A percentile compares a stretch with the other conserved stretches of the same genome.
These are phyloP conservation scores for Powellomyces hirtus DNA, from an alignment of 192 early-diverging fungal species.

Conservation along the genomic window DNA sequence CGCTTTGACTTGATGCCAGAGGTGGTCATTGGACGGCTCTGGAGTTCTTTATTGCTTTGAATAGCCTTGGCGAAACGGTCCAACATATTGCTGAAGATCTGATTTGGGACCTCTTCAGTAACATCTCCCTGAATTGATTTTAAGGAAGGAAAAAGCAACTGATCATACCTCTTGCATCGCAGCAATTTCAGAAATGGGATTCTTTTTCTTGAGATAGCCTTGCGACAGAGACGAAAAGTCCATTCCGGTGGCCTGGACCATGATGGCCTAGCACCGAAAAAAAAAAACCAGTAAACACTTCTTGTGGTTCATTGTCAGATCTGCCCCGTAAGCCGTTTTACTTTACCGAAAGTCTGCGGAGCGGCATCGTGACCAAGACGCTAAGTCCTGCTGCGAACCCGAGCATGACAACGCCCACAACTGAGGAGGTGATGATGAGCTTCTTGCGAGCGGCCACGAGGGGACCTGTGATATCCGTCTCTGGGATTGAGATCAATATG, in stretches of 20 bases:
- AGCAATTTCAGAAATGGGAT: neutral
- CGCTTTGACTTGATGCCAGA: too few species aligned
- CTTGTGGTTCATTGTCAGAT: neutral
- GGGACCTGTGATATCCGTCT: constrained; percentile 8
- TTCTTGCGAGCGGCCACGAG: neutral
- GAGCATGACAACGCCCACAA: neutral
- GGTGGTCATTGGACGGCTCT: too few species aligned
- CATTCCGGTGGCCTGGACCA: constrained; percentile 1
- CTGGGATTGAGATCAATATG: neutral
- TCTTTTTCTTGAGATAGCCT: neutral
- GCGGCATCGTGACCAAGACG: neutral
- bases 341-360: neutral
- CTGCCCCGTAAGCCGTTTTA: neutral
- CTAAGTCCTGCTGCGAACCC: neutral
- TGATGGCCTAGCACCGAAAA: neutral
- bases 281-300: neutral
- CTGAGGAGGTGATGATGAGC: neutral
- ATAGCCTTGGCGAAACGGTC: too few species aligned
- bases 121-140: too few species aligned
- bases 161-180: constrained; percentile 3
- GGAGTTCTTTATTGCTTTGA: too few species aligned
- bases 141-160: too few species aligned
- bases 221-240: neutral
- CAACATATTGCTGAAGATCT: too few species aligned
- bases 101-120: too few species aligned